Percentiles rank a stretch among this genome's conserved stretches.
Conservation (phyloP, 768 basidiomycete species). For the Saitozyma sp. region DNA sequence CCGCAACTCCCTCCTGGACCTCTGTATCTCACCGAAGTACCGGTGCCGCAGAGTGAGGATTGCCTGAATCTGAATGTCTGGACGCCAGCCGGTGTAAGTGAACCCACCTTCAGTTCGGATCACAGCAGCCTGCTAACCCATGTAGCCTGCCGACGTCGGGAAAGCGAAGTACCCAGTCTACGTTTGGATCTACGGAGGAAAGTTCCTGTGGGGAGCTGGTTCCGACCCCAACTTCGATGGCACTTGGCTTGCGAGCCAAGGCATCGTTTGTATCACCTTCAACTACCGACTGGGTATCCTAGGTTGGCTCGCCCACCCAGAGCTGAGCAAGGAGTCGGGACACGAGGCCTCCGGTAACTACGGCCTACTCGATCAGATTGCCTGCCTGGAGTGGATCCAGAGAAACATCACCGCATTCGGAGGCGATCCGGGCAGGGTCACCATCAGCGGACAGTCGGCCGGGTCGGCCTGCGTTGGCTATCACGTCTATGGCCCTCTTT, state of each 20-base stretch:
- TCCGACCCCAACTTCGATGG: constrained; percentile 33
- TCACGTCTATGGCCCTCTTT: background rate
- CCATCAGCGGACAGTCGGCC: constrained; percentile 47
- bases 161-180: constrained; percentile 27
- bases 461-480: background rate
- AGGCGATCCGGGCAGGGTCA: constrained; percentile 60
- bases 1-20: background rate
- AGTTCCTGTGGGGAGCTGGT: constrained; percentile 36
- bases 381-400: constrained; percentile 58
- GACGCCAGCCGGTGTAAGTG: constrained; percentile 29
- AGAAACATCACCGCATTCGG: constrained; percentile 61
- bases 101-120: no score
- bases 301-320: constrained; percentile 17
- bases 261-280: constrained; percentile 20
- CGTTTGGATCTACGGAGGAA: constrained; percentile 42
- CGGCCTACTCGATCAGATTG: constrained; percentile 17
- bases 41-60: constrained; percentile 24
- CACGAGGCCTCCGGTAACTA: constrained; percentile 8
- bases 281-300: constrained; percentile 26
- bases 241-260: constrained; percentile 14
- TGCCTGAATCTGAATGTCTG: constrained; percentile 46
- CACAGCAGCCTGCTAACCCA: constrained; percentile 16
- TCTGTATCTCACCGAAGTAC: constrained; percentile 13
- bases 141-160: background rate
- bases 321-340: background rate